These are phyloP conservation scores for Vaccinium vitisidaea DNA, from an alignment of 148 eudicot genomes.

Conservation along the genomic window DNA sequence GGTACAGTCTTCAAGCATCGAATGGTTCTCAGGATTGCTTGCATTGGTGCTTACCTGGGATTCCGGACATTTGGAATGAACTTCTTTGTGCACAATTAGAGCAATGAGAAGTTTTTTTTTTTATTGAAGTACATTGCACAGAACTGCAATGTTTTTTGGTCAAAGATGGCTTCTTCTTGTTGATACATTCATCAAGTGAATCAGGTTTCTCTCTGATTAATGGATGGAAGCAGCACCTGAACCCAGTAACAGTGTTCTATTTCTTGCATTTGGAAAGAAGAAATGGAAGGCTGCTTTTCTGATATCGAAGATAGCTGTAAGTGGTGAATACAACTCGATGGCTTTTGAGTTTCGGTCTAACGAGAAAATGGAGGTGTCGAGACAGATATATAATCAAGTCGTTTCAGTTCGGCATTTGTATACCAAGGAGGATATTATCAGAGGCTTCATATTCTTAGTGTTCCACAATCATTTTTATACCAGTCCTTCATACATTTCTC, in stretches of 20 bases:
- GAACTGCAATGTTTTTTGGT: neutral
- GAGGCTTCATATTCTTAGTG: no score
- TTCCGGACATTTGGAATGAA: conserved; percentile 71
- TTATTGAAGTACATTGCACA: conserved; percentile 1
- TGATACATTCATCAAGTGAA: neutral
- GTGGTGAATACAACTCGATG: neutral
- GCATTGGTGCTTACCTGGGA: conserved; percentile 72
- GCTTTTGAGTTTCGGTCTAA: no score
- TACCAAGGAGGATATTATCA: no score
- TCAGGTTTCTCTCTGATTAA: neutral
- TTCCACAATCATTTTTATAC: no score
- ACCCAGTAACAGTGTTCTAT: neutral
- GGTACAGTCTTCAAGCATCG: conserved; percentile 42
- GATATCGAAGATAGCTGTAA: neutral
- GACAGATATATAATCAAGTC: no score
- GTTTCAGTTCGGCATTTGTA: no score
- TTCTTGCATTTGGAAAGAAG: neutral
- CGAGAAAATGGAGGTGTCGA: no score
- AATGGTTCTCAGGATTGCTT: conserved; percentile 55
- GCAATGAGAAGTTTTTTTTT: conserved; percentile 1
- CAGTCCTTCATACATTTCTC: no score
- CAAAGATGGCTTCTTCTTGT: neutral
- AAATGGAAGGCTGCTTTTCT: neutral
- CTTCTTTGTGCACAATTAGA: conserved; percentile 51
- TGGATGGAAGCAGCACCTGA: neutral